phyloP scores from a whole-genome alignment of 2,329 filamentous ascomycete species.

The Colletotrichum viniferum region DNA sequence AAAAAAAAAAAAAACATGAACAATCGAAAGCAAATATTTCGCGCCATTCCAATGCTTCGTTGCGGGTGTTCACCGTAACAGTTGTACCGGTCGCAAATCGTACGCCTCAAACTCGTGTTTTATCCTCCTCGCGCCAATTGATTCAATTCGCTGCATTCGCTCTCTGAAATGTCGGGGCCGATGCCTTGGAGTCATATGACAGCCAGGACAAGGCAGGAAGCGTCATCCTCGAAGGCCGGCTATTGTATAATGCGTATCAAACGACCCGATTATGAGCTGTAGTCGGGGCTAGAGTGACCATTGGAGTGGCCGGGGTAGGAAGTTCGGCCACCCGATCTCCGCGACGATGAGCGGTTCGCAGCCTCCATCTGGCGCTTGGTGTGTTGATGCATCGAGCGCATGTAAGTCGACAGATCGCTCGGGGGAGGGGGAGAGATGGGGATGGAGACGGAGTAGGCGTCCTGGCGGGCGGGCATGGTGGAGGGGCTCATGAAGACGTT shows the following conservation, averaged over 20 bases:
- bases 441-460: constrained; percentile 34
- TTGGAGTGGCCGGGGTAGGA: constrained; percentile 30
- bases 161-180: neutral
- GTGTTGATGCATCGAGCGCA: constrained; percentile 67
- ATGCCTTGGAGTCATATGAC: neutral
- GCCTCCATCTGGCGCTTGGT: constrained; percentile 70
- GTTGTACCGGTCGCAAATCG: neutral
- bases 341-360: constrained; percentile 48
- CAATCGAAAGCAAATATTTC: neutral
- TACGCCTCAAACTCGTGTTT: neutral
- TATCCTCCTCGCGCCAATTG: neutral
- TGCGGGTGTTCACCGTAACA: neutral
- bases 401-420: constrained; percentile 59
- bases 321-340: constrained; percentile 17
- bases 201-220: rapidly evolving
- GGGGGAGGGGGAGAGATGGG: constrained; percentile 42
- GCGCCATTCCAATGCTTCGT: neutral
- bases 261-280: neutral
- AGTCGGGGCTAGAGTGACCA: constrained; percentile 23
- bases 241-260: neutral
- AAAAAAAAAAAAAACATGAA: neutral
- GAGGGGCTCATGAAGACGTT: constrained; percentile 14
- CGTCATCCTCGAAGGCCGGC: rapidly evolving
- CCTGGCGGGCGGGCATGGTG: constrained; percentile 45
- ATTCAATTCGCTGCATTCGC: neutral